Conservation (phyloP, 1,139 yeast species). For the Yamadazyma triangularis region DNA sequence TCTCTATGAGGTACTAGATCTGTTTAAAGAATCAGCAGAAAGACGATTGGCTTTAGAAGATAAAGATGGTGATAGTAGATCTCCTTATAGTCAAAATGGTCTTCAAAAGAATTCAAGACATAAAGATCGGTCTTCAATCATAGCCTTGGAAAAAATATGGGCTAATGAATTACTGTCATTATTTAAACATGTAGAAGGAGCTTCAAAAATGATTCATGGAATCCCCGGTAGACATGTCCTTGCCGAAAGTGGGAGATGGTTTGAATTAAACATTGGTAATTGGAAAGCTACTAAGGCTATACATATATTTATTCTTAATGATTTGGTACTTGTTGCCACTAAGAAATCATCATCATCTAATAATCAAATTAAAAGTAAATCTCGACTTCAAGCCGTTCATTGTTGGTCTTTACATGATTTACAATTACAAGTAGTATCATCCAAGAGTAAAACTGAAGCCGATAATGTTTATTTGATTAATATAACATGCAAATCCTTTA, state of each 20-base stretch:
- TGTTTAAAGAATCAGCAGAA: conserved; percentile 69
- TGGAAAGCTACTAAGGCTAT: conserved; percentile 77
- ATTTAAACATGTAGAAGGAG: conserved; percentile 85
- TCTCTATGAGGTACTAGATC: conserved; percentile 57
- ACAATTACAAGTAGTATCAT: conserved; percentile 38
- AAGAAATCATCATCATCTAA: conserved; percentile 39
- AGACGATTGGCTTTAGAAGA: conserved; percentile 46
- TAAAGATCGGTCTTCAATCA: conserved; percentile 63
- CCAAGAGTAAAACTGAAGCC: conserved; percentile 12
- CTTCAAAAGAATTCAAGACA: conserved; percentile 12
- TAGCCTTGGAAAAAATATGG: conserved; percentile 79
- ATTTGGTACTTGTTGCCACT: conserved; percentile 70
- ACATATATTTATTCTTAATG: conserved; percentile 75
- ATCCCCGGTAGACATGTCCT: conserved; percentile 79
- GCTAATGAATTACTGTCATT: conserved; percentile 65
- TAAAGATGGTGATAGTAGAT: conserved; percentile 11
- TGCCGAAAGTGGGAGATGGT: conserved; percentile 82
- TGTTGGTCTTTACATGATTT: conserved; percentile 76
- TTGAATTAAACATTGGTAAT: conserved; percentile 81
- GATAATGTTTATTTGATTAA: conserved; percentile 38
- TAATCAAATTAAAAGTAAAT: conserved; percentile 15
- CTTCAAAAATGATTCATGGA: conserved; percentile 75
- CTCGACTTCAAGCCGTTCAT: conserved; percentile 63
- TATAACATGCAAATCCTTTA: conserved; percentile 43
- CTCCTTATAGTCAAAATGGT: conserved; percentile 7